Conservation (phyloP, 495 filamentous ascomycete genomes). For the Aspergillus wentii region DNA sequence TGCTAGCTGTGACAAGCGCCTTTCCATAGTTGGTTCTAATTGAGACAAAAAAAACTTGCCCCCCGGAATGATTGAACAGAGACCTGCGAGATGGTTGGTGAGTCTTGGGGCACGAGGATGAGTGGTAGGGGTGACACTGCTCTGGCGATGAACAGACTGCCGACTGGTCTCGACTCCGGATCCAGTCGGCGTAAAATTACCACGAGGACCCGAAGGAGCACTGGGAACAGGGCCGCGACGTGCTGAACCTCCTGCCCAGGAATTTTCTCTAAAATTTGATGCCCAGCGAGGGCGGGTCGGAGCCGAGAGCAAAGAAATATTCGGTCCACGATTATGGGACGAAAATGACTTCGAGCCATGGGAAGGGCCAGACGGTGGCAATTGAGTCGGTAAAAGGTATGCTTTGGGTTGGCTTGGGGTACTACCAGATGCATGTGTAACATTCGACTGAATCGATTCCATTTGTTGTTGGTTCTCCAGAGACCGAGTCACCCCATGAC, state of each 20-base stretch:
- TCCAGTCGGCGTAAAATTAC: conserved; percentile 21
- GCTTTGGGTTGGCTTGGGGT: conserved; percentile 34
- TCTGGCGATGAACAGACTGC: conserved; percentile 38
- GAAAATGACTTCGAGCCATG: conserved; percentile 40
- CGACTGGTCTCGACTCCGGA: conserved; percentile 29
- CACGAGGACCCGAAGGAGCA: conserved; percentile 41
- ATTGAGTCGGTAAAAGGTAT: conserved; percentile 27
- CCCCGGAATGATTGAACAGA: conserved; percentile 47
- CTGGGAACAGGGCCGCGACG: conserved; percentile 35
- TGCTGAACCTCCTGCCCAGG: conserved; percentile 29
- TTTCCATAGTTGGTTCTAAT: conserved; percentile 37
- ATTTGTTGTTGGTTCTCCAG: conserved; percentile 2
- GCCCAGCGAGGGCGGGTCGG: conserved; percentile 57
- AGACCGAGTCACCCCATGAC: neutral
- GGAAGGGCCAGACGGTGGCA: conserved; percentile 44
- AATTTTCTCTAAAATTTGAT: conserved; percentile 27
- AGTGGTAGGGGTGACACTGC: conserved; percentile 41
- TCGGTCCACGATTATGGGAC: conserved; percentile 43
- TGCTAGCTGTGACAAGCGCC: conserved; percentile 48
- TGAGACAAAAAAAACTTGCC: conserved; percentile 37
- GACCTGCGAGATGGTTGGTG: conserved; percentile 45
- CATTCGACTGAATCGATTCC: conserved; percentile 6
- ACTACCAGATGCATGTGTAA: conserved; percentile 8
- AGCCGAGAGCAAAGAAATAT: conserved; percentile 48
- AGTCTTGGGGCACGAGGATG: conserved; percentile 49